phyloP scores from a whole-genome alignment of 495 filamentous ascomycete genomes.

The Neurospora pannonica region DNA sequence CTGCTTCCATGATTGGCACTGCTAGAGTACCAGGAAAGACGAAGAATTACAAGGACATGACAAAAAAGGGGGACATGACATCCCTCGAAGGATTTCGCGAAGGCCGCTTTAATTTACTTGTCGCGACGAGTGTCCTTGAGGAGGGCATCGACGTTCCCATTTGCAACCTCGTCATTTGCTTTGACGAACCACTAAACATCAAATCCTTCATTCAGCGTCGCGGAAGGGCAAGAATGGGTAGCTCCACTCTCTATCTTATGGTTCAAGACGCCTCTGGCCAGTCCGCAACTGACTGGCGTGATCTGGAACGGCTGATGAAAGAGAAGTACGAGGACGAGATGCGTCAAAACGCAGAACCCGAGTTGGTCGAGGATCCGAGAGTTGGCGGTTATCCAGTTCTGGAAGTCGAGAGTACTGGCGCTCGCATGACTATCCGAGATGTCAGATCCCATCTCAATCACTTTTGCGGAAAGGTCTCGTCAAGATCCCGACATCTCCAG shows the following conservation, averaged over 20 bases:
- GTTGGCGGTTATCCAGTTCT: slow-evolving; percentile 38
- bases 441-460: slow-evolving; percentile 69
- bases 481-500: slow-evolving; percentile 14
- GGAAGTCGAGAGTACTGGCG: slow-evolving; percentile 47
- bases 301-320: slow-evolving; percentile 66
- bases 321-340: slow-evolving; percentile 61
- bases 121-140: slow-evolving; percentile 79
- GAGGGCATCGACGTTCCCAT: slow-evolving; percentile 86
- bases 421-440: slow-evolving; percentile 62
- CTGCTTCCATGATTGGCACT: slow-evolving; percentile 65
- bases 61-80: slow-evolving; percentile 40
- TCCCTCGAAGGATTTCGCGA: slow-evolving; percentile 60
- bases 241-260: slow-evolving; percentile 66
- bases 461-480: slow-evolving; percentile 61
- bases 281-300: slow-evolving; percentile 43
- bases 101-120: slow-evolving; percentile 65
- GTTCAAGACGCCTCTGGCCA: slow-evolving; percentile 20
- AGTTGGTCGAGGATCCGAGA: slow-evolving; percentile 44
- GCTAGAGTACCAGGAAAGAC: slow-evolving; percentile 42
- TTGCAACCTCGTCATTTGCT: slow-evolving; percentile 84
- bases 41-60: slow-evolving; percentile 51
- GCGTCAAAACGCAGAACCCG: slow-evolving; percentile 38
- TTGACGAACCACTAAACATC: slow-evolving; percentile 62
- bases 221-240: slow-evolving; percentile 64
- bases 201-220: slow-evolving; percentile 86